Percentiles rank a stretch among this genome's conserved stretches.
These are phyloP conservation scores for Saposhnikovia divaricata DNA, from an alignment of 129 eudicot genomes.

Conservation along the genomic window DNA sequence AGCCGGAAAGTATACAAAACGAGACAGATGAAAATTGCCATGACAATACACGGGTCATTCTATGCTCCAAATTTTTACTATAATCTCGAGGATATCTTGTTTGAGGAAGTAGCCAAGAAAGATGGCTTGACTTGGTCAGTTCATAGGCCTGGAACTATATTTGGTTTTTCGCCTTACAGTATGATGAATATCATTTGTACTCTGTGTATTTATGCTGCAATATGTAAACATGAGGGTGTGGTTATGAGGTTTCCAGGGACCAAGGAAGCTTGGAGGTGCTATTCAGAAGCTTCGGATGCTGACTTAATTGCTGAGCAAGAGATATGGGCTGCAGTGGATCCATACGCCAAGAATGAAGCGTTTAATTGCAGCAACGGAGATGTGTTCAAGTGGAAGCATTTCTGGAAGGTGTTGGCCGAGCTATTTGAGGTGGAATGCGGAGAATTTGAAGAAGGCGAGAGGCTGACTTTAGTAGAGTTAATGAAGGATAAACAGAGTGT, in stretches of 20 bases:
- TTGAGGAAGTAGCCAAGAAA: slow-evolving; percentile 32
- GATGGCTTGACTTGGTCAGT: slow-evolving; percentile 60
- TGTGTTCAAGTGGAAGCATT: slow-evolving; percentile 80
- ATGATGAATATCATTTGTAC: slow-evolving; percentile 49
- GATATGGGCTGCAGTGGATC: slow-evolving; percentile 76
- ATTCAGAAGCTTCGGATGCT: slow-evolving; percentile 65
- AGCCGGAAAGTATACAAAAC: neutral
- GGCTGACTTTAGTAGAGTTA: slow-evolving; percentile 46
- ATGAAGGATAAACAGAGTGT: slow-evolving; percentile 73
- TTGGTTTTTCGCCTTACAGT: slow-evolving; percentile 67
- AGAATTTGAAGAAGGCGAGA: slow-evolving; percentile 47
- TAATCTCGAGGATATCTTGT: slow-evolving; percentile 44
- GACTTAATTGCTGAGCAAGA: slow-evolving; percentile 84
- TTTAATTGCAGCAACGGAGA: slow-evolving; percentile 79
- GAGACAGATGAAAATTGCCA: neutral
- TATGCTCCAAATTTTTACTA: slow-evolving; percentile 50
- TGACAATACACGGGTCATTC: neutral
- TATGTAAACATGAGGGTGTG: slow-evolving; percentile 59
- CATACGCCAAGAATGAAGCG: slow-evolving; percentile 61
- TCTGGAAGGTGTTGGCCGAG: slow-evolving; percentile 71
- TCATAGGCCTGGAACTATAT: slow-evolving; percentile 53
- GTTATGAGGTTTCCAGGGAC: slow-evolving; percentile 57
- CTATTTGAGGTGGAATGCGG: slow-evolving; percentile 60
- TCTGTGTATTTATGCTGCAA: slow-evolving; percentile 53
- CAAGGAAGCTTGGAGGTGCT: slow-evolving; percentile 41